These are phyloP conservation scores for Obba rivulosa DNA, from an alignment of 768 basidiomycete genomes.

Conservation along the genomic window DNA sequence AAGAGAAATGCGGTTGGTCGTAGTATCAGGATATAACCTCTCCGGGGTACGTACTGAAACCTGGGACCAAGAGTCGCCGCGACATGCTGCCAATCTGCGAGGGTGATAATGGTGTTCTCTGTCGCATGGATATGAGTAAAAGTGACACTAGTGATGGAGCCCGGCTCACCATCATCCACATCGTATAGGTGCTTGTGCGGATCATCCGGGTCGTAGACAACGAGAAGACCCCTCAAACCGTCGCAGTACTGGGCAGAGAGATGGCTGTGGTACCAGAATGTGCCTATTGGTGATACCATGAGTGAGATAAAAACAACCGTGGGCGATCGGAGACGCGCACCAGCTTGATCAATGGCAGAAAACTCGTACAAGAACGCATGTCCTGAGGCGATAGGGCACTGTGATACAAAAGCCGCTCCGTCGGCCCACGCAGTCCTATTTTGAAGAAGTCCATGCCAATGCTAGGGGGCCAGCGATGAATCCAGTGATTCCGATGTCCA, in stretches of 20 bases:
- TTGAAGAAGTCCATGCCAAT: constrained; percentile 53
- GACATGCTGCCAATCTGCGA: constrained; percentile 20
- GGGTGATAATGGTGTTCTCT: constrained; percentile 22
- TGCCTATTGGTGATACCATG: no score
- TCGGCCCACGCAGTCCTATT: constrained; percentile 38
- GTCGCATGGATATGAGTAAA: no score
- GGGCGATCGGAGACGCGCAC: constrained; percentile 19
- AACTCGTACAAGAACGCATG: constrained; percentile 41
- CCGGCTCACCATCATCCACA: constrained; percentile 24
- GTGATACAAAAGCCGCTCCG: constrained; percentile 35
- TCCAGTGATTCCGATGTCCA: no score
- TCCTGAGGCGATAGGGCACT: constrained; percentile 41
- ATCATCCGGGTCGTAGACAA: constrained; percentile 25
- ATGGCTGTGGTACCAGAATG: constrained; percentile 34
- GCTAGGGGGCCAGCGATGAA: constrained; percentile 37
- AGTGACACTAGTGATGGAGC: no score
- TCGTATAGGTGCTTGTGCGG: constrained; percentile 21
- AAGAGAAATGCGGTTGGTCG: no score
- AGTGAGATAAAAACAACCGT: neutral
- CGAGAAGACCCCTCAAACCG: constrained; percentile 25
- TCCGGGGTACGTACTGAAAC: constrained; percentile 13
- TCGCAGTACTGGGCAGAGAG: constrained; percentile 35
- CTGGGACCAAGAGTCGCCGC: constrained; percentile 1
- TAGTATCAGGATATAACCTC: no score
- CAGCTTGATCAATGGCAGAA: constrained; percentile 27